These are phyloP conservation scores for Wickerhamiella musiphila DNA, from an alignment of 805 yeast genomes.

Conservation along the genomic window DNA sequence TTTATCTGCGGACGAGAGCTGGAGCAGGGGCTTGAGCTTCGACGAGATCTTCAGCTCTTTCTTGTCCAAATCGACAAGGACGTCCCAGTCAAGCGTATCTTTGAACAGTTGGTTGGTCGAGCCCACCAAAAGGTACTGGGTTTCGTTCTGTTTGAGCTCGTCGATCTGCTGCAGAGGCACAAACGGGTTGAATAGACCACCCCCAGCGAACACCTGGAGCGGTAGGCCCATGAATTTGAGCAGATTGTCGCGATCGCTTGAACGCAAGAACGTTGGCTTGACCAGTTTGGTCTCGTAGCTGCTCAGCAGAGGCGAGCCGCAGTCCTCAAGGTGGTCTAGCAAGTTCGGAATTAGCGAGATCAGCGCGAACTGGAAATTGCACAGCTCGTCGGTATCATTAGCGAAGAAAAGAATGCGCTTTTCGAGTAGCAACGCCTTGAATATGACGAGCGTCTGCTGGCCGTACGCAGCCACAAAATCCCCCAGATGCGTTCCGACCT, in stretches of 20 bases:
- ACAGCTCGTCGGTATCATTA: conserved; percentile 59
- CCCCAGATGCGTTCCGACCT: conserved; percentile 58
- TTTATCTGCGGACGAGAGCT: conserved; percentile 44
- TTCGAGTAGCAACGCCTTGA: conserved; percentile 68
- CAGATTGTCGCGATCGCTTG: conserved; percentile 64
- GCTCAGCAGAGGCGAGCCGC: conserved; percentile 60
- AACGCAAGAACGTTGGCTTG: conserved; percentile 49
- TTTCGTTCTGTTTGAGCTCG: conserved; percentile 39
- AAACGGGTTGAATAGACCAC: conserved; percentile 83
- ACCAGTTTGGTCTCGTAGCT: conserved; percentile 33
- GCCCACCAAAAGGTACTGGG: conserved; percentile 60
- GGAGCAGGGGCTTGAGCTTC: conserved; percentile 27
- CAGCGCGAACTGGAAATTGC: conserved; percentile 68
- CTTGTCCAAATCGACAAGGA: conserved; percentile 52
- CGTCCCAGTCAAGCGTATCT: conserved; percentile 47
- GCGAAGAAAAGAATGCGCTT: conserved; percentile 60
- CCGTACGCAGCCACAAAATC: conserved; percentile 44
- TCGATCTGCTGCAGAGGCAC: conserved; percentile 84
- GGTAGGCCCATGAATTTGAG: conserved; percentile 77
- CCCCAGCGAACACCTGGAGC: conserved; percentile 64
- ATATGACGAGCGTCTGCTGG: conserved; percentile 40
- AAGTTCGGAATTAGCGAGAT: conserved; percentile 73
- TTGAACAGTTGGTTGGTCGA: conserved; percentile 71
- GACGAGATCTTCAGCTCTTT: conserved; percentile 24
- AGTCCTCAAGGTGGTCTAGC: conserved; percentile 50